Base-by-base conservation (phyloP, 176 grass and related monocot genomes). In the Puccinellia tenuiflora region DNA sequence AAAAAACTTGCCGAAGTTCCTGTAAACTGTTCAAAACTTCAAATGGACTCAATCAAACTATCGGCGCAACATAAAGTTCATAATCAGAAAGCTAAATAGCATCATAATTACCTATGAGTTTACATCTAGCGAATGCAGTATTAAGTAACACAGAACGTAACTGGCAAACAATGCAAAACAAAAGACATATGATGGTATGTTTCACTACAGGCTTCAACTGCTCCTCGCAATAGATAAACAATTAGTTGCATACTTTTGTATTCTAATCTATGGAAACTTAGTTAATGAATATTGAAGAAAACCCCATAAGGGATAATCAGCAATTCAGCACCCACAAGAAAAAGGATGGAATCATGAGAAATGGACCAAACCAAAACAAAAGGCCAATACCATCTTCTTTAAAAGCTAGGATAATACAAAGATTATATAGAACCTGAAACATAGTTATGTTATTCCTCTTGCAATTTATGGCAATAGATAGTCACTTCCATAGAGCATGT, bases 11-110 rank as follows among this genome's bases (percentile, higher is more conserved):
- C 13, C 16, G 51, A 73, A 16, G 48, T 48, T 47, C 12, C 14
- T 5, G 0, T 24, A 20, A 50, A 42, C 3, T 57, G 42, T 60
- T 79, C 47, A 48, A 48, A 48, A 48, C 3, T 17, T 48, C 15
- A 60, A 61, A 12, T 75, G n/a, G 5, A 84, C 31, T 78, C 3
- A 75, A 54, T 35, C 28, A 18, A 79, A 78, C 77, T 79, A 86
- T 65, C 50, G 38, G 10, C 6, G 28, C 30, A 33, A 79, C 3
- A 33, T 34, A n/a, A 80, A 66, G 43, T 50, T 50, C 55, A 45
- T 29, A 10, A 46, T 79, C 5, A 62, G 47, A 31, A 42, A 78
- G 22, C 62, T 7, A 6, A 78, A 78, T 43, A 78, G 30, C 6
- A 35, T 78, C 37, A 64, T 30, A 22, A 3, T 79, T 63, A 47